A percentile compares a stretch with the other conserved stretches of the same genome.
Evolutionary conservation across 2,329 filamentous ascomycete genomes (phyloP).

Genomic region (Phaeosphaeria sp.): DNA sequence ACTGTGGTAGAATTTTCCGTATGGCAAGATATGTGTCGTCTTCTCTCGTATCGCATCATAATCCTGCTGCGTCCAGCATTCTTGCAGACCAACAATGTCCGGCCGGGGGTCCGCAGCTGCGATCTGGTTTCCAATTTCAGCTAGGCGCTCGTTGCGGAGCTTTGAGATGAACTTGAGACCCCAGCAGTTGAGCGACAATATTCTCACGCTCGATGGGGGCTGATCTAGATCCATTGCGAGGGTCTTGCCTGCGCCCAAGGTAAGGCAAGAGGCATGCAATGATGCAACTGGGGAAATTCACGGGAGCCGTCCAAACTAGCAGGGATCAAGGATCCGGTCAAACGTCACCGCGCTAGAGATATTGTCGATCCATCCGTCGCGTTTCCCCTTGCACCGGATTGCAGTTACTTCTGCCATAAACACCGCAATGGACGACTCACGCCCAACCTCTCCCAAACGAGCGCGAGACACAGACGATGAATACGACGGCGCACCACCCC

Average conservation of each 20-base stretch:
- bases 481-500: constrained; percentile 35
- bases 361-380: constrained; percentile 19
- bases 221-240: constrained; percentile 29
- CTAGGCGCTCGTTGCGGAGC: constrained; percentile 76
- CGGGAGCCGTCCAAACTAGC: constrained; percentile 18
- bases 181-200: constrained; percentile 96
- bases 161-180: constrained; percentile 87
- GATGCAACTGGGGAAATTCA: constrained; percentile 24
- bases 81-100: constrained; percentile 90
- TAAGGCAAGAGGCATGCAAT: constrained; percentile 2
- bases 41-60: constrained; percentile 78
- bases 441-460: constrained; percentile 37
- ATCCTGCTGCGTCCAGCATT: constrained; percentile 90
- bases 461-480: constrained; percentile 35
- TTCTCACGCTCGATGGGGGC: constrained; percentile 65
- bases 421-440: constrained; percentile 23
- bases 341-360: constrained; percentile 10
- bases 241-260: background rate
- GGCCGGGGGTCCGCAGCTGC: constrained; percentile 71
- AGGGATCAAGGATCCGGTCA: constrained; percentile 2
- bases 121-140: constrained; percentile 83
- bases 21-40: constrained; percentile 77
- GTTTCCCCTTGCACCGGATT: background rate
- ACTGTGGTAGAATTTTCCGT: constrained; percentile 91
- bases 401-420: background rate